Evolutionary conservation across 2,329 filamentous ascomycete genomes (phyloP), one percentile per base, ranked within the genome.

Genomic region (Aspergillus aculeatus): DNA sequence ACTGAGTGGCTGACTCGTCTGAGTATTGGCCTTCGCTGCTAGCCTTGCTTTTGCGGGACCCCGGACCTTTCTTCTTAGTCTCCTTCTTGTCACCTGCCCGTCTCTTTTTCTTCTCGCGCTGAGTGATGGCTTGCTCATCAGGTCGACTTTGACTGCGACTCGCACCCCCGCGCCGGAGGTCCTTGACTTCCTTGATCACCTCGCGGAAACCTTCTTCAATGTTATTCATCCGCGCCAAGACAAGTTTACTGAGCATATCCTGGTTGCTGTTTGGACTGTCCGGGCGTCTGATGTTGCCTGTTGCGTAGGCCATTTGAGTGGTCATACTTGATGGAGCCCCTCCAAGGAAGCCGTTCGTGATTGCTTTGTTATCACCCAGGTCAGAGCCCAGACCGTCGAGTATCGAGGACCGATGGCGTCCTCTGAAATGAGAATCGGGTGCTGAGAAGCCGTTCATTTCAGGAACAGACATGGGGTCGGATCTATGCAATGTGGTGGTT

Each of bases 151-250:
- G 68, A 26, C 71, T 73, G 16, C 69, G 70, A 50, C 68, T 72
- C 1, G 68, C 69, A 26, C 74, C 63, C 73, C 75, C 75, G 80
- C 85, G 72, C 85, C 77, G 63, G 23, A 78, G 66, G 55, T 86
- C 85, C 62, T 90, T 86, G 73, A 96, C 88, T 74, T 95, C 91
- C 63, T 86, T 86, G 58, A 92, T 85, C n/a, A 96, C 88, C 61
- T 96, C 91, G 2, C 89, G 84, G 73, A 98, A 94, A 14, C 92
- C 89, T 75, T 96, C 92, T 73, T 98, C 93, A 2, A 98, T 82
- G 7, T 89, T 94, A 73, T 95, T 95, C 92, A 97, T 97, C 35
- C 92, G 83, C 9, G 92, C 91, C 50, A 97, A 80, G 76, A 97
- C 89, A 50, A 96, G 83, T 58, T 91, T 85, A 66, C 88, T 84